phyloP scores from a whole-genome alignment of 1,284 basidiomycete genomes.

The Testicularia cyperi region DNA sequence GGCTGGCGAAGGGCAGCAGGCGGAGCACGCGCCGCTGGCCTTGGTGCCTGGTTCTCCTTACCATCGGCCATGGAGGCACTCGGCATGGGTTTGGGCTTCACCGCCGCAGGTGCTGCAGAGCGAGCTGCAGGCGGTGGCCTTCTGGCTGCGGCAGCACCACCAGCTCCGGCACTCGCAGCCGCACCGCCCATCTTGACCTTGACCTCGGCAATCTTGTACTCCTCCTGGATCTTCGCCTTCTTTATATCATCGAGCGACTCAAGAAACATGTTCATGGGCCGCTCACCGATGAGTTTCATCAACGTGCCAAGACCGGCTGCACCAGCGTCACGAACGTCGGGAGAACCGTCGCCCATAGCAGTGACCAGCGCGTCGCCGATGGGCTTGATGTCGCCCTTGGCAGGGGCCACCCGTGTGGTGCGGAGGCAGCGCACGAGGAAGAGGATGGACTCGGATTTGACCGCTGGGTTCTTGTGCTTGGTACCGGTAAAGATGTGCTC shows the following conservation, averaged over 20 bases:
- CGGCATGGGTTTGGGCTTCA: conserved; percentile 17
- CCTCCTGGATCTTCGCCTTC: conserved; percentile 91
- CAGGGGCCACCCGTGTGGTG: conserved; percentile 68
- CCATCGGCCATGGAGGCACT: conserved; percentile 8
- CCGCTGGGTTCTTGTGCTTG: conserved; percentile 92
- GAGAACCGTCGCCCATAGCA: conserved; percentile 83
- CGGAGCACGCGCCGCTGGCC: conserved; percentile 19
- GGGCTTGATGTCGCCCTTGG: conserved; percentile 76
- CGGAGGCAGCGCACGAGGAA: conserved; percentile 81
- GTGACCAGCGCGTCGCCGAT: conserved; percentile 76
- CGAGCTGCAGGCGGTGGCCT: conserved; percentile 17
- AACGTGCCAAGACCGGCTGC: conserved; percentile 83
- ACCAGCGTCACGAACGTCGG: conserved; percentile 86
- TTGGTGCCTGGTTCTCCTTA: conserved; percentile 31
- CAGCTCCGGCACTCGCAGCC: conserved; percentile 9
- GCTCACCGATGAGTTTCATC: conserved; percentile 96
- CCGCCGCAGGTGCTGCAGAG: conserved; percentile 12
- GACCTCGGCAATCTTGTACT: conserved; percentile 65
- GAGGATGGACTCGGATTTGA: conserved; percentile 88
- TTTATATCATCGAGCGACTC: conserved; percentile 85
- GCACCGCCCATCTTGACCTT: conserved; percentile 44
- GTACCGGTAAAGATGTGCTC: conserved; percentile 78
- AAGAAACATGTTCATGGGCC: conserved; percentile 83
- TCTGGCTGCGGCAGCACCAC: conserved; percentile 13
- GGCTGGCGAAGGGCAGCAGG: conserved; percentile 12